Evolutionary conservation across 1,139 yeast genomes (phyloP), one percentile per base, ranked within the genome.

Genomic region (Suhomyces panamericanus): DNA sequence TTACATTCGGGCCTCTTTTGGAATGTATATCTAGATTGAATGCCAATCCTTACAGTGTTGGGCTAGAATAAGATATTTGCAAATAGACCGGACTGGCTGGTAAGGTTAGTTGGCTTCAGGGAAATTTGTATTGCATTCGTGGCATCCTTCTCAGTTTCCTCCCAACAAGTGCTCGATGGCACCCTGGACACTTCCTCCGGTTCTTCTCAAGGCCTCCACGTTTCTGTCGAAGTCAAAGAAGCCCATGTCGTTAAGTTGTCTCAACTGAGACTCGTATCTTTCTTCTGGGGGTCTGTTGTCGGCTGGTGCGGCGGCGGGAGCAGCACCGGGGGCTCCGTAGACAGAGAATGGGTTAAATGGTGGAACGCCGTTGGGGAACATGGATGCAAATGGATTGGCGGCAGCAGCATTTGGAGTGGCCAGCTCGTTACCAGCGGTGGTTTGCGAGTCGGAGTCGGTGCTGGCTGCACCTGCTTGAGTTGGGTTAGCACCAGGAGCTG

Each of bases 131-230:
- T 20, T 2, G 24, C 4, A 20, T 20, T 20, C 27, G 12, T 14
- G 11, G 17, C 5, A 17, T 15, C 12, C 13, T n/a, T 12, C 13
- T 13, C 38, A 44, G 30, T 38, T 41, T 17, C 43, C 43, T 4
- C 48, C 39, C 49, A 93, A 77, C 57, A 93, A 73, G 49, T 89
- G 87, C 65, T 91, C 97, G 46, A 93, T 77, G 12, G 99, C 99
- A 34, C 98, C 98, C 67, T 93, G 96, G 15, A 93, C 98, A 55
- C 91, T 87, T 11, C 99, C 99, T 22, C 98, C 98, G 46, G 95
- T 82, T 68, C 98, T 82, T 71, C 97, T 82, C 58, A 93, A 76
- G 1, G 98, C 98, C 22, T 84, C 84, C 15, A 93, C 90, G 60
- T 93, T 93, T 56, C 88, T 78, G 55, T 93, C 98, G 60, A 91